Percentiles rank a stretch among this genome's conserved stretches.
phyloP scores from a whole-genome alignment of 345 rosid species.

The Turritis glabra region DNA sequence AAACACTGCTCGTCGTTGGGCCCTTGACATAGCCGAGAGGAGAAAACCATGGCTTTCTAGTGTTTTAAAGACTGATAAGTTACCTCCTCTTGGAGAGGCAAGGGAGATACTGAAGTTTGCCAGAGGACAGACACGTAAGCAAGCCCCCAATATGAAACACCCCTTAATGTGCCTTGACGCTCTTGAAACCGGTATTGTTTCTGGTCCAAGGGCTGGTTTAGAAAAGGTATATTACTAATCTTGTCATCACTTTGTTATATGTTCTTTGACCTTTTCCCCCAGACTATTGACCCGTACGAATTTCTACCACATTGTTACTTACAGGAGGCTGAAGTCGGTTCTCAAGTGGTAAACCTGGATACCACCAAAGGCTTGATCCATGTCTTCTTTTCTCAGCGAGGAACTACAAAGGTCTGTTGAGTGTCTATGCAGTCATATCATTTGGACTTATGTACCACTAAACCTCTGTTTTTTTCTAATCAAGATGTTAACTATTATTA shows the following conservation, averaged over 20 bases:
- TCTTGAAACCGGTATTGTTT: slow-evolving; percentile 83
- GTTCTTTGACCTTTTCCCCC: slow-evolving; percentile 10
- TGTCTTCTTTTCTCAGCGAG: slow-evolving; percentile 85
- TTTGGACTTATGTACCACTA: slow-evolving; percentile 13
- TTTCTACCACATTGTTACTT: slow-evolving; percentile 25
- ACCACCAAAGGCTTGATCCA: slow-evolving; percentile 88
- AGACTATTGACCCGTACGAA: background rate
- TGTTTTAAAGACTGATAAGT: slow-evolving; percentile 73
- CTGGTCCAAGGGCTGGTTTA: slow-evolving; percentile 77
- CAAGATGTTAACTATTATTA: background rate
- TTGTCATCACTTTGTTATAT: background rate
- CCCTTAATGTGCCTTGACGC: slow-evolving; percentile 88
- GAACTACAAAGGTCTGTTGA: slow-evolving; percentile 74
- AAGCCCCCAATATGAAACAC: slow-evolving; percentile 78
- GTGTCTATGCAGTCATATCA: slow-evolving; percentile 5
- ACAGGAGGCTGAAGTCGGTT: slow-evolving; percentile 76
- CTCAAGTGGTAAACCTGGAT: slow-evolving; percentile 58
- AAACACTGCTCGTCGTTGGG: slow-evolving; percentile 78
- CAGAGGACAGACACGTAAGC: slow-evolving; percentile 67
- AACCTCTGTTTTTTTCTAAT: background rate
- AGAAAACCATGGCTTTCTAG: slow-evolving; percentile 87
- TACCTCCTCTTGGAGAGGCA: slow-evolving; percentile 89
- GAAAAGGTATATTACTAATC: slow-evolving; percentile 58
- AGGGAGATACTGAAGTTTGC: slow-evolving; percentile 86
- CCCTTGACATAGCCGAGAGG: slow-evolving; percentile 67